Conservation (phyloP, 2,329 filamentous ascomycete genomes). For the Cryoendolithus antarcticus region DNA sequence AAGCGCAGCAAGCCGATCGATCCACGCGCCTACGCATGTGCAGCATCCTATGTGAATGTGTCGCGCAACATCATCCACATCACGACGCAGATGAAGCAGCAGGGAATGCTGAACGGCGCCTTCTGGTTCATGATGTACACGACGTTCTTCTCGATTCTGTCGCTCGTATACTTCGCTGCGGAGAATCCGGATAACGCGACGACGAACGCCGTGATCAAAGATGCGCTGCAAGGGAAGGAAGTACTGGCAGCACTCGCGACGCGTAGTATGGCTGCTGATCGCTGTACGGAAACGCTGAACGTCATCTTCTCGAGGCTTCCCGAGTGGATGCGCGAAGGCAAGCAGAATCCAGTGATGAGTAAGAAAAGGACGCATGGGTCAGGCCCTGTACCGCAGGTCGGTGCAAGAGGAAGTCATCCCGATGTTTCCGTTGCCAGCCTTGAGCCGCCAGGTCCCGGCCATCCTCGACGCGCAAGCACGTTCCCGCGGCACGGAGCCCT, state of each 20-base stretch:
- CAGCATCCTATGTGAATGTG: constrained; percentile 53
- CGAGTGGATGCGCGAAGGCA: constrained; percentile 37
- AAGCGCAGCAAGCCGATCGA: constrained; percentile 45
- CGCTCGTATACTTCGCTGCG: constrained; percentile 65
- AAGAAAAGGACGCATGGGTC: constrained; percentile 33
- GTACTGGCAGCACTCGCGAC: constrained; percentile 68
- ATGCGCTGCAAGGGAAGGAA: constrained; percentile 73
- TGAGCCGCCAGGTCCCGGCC: constrained; percentile 3
- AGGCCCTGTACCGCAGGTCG: background rate
- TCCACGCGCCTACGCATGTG: constrained; percentile 65
- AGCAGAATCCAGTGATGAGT: constrained; percentile 27
- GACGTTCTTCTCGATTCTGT: constrained; percentile 72
- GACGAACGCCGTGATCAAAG: constrained; percentile 67
- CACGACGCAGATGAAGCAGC: constrained; percentile 62
- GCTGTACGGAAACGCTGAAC: constrained; percentile 65
- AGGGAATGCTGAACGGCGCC: constrained; percentile 62
- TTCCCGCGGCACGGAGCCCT: constrained; percentile 12
- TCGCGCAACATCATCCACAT: constrained; percentile 69
- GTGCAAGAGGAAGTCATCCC: constrained; percentile 12
- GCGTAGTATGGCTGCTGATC: constrained; percentile 77
- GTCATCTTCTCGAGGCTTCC: constrained; percentile 77
- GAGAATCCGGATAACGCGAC: constrained; percentile 67
- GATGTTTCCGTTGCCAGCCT: constrained; percentile 12
- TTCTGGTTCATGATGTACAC: constrained; percentile 84
- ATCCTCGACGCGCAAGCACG: constrained; percentile 14